Conservation (phyloP, 805 yeast species). For the Candida pini region DNA sequence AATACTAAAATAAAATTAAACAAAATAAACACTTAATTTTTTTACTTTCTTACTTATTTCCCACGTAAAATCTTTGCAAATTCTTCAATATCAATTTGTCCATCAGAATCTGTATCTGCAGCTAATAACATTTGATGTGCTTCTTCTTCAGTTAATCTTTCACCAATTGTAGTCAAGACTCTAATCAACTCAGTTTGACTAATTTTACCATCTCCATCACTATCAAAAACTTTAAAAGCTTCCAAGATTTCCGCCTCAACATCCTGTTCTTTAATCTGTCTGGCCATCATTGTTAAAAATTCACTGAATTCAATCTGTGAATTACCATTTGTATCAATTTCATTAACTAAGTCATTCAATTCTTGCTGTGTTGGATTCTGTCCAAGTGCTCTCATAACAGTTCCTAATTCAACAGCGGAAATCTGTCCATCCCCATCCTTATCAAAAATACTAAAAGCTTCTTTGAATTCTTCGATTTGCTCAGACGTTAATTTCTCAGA, state of each 20-base stretch:
- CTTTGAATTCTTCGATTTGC: constrained; percentile 95
- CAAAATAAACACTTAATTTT: not conserved
- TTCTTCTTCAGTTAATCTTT: constrained; percentile 91
- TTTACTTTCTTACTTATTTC: constrained; percentile 47
- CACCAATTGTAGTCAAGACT: constrained; percentile 96
- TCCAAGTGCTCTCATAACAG: constrained; percentile 98
- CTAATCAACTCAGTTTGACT: constrained; percentile 95
- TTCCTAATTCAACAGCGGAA: constrained; percentile 92
- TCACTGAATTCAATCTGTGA: constrained; percentile 82
- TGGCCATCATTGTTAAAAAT: constrained; percentile 79
- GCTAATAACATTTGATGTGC: constrained; percentile 96
- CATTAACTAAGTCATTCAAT: constrained; percentile 94
- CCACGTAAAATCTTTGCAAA: constrained; percentile 85
- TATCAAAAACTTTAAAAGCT: constrained; percentile 96
- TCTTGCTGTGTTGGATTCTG: constrained; percentile 96
- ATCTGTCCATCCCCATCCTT: constrained; percentile 96
- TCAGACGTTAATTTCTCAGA: constrained; percentile 90
- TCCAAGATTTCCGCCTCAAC: constrained; percentile 95
- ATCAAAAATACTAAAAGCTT: constrained; percentile 95
- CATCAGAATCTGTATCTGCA: constrained; percentile 93
- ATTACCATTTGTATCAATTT: constrained; percentile 93
- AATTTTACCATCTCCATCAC: constrained; percentile 94
- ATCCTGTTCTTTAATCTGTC: constrained; percentile 94
- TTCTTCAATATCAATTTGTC: constrained; percentile 95
- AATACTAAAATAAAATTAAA: constrained; percentile 1